Percentiles rank a stretch among this genome's conserved stretches.
Evolutionary conservation across 164 flowering plant species (phyloP).

Genomic region (Dillenia suffruticosa): DNA sequence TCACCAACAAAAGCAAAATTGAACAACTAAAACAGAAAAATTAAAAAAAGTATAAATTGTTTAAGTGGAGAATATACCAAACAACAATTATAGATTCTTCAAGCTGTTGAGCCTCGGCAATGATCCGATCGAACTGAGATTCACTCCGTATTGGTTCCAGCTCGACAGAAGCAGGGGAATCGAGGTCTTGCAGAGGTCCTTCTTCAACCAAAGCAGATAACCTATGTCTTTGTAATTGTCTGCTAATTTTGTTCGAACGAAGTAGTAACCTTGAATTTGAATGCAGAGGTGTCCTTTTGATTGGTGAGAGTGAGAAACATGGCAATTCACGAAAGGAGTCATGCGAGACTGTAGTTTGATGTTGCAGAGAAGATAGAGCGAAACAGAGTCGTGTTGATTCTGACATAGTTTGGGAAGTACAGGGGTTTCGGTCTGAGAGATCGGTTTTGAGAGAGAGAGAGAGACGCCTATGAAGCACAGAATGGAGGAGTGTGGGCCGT

Average conservation of each 20-base stretch:
- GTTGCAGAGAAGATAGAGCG: too few species aligned
- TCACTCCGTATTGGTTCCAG: constrained; percentile 46
- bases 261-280: not conserved
- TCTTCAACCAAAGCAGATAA: constrained; percentile 23
- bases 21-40: not conserved
- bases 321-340: too few species aligned
- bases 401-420: too few species aligned
- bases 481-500: too few species aligned
- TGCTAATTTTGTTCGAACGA: constrained; percentile 2
- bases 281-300: constrained; percentile 5
- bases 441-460: too few species aligned
- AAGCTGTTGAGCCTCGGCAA: constrained; percentile 59
- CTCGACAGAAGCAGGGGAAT: constrained; percentile 52
- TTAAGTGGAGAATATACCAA: constrained; percentile 41
- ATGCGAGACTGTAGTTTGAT: too few species aligned
- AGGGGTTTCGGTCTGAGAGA: too few species aligned
- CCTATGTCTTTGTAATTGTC: constrained; percentile 1
- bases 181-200: constrained; percentile 26
- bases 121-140: constrained; percentile 53
- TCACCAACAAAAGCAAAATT: not conserved
- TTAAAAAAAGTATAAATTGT: not conserved
- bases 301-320: not conserved
- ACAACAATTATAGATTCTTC: constrained; percentile 46
- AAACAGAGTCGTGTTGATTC: too few species aligned
- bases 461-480: too few species aligned